These are phyloP conservation scores for Populus hybrid DNA, from an alignment of 441 rosid genomes.

Conservation along the genomic window DNA sequence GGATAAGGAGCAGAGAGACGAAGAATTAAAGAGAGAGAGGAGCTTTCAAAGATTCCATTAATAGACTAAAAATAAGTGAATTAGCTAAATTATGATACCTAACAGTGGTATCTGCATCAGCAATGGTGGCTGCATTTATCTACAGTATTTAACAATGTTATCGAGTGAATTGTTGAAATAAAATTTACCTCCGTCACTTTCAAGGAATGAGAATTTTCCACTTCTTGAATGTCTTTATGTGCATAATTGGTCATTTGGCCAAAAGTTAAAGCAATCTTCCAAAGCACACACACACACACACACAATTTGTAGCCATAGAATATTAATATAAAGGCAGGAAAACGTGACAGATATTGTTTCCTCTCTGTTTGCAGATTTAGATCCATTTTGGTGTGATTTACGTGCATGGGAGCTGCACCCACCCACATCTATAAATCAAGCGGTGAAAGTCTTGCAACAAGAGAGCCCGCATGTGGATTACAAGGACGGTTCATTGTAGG, in stretches of 20 bases:
- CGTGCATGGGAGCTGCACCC: not conserved
- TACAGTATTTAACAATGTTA: not conserved
- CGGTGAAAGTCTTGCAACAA: not conserved
- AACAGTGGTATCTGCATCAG: not conserved
- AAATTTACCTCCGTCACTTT: not conserved
- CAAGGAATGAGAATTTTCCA: not conserved
- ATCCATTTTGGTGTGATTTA: not conserved
- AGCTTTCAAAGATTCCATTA: not conserved
- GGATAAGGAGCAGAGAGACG: no score
- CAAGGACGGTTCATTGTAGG: not conserved
- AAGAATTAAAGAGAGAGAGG: not conserved
- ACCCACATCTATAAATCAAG: not conserved
- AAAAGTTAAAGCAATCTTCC: not conserved
- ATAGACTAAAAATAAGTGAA: not conserved
- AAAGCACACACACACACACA: not conserved
- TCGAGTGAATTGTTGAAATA: not conserved
- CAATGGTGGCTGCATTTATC: not conserved
- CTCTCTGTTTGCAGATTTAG: not conserved
- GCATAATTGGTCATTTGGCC: not conserved
- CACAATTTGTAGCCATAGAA: not conserved
- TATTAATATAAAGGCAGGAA: not conserved
- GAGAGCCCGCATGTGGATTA: not conserved
- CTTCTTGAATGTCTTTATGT: not conserved
- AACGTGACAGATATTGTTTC: not conserved
- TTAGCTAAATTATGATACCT: not conserved